Evolutionary conservation across 768 basidiomycete genomes (phyloP).

Genomic region (Termitomyces heimii): DNA sequence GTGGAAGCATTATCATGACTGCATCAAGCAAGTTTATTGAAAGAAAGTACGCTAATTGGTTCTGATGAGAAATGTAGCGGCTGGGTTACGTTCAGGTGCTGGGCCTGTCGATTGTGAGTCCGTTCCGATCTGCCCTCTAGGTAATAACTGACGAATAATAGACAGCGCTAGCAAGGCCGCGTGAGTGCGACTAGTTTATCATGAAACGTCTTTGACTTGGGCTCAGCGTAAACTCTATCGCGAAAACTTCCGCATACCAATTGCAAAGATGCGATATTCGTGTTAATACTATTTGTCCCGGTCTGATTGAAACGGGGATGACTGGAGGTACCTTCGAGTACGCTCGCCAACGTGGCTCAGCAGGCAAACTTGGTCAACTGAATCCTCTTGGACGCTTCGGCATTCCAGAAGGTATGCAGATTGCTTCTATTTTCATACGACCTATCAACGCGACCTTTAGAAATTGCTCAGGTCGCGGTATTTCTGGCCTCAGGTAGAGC

Average conservation of each 20-base stretch:
- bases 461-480: slow-evolving; percentile 81
- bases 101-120: slow-evolving; percentile 75
- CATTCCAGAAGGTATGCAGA: slow-evolving; percentile 62
- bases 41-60: background rate
- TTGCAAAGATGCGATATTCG: slow-evolving; percentile 79
- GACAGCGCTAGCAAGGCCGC: slow-evolving; percentile 94
- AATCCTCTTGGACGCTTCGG: slow-evolving; percentile 82
- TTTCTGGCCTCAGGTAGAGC: slow-evolving; percentile 82
- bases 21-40: slow-evolving; percentile 57
- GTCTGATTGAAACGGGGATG: slow-evolving; percentile 93
- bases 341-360: slow-evolving; percentile 72
- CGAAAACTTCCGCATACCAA: slow-evolving; percentile 76
- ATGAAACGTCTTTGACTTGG: background rate
- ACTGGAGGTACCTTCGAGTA: slow-evolving; percentile 70
- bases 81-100: slow-evolving; percentile 78
- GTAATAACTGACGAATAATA: slow-evolving; percentile 18
- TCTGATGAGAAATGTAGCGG: slow-evolving; percentile 41
- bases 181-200: slow-evolving; percentile 37
- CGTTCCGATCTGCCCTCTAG: background rate
- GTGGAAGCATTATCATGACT: slow-evolving; percentile 85
- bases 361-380: slow-evolving; percentile 72
- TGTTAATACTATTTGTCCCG: slow-evolving; percentile 87
- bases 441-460: slow-evolving; percentile 30
- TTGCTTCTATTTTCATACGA: background rate
- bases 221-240: slow-evolving; percentile 79